A percentile compares a stretch with the other conserved stretches of the same genome.
phyloP scores from a whole-genome alignment of 1,284 basidiomycete genomes.

The Athelia psychrophila region DNA sequence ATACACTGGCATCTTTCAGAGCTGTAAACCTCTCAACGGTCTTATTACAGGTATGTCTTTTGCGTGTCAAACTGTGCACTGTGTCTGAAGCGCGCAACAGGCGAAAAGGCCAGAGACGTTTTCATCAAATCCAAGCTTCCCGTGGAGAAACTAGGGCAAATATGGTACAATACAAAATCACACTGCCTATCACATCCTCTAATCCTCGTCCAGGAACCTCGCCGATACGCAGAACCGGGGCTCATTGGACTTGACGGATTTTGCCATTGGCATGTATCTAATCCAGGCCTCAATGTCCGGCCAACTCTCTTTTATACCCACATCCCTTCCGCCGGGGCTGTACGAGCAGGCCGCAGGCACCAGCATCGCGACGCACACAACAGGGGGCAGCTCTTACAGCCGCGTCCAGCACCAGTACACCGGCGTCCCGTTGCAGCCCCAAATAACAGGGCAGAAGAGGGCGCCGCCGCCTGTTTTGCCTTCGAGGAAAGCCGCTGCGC shows the following conservation, averaged over 20 bases:
- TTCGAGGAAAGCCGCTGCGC: slow-evolving; percentile 9
- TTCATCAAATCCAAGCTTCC: slow-evolving; percentile 93
- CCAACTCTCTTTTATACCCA: slow-evolving; percentile 73
- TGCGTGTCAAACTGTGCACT: background rate
- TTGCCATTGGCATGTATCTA: slow-evolving; percentile 95
- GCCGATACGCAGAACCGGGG: slow-evolving; percentile 95
- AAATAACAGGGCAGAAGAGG: slow-evolving; percentile 33
- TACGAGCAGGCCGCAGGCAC: slow-evolving; percentile 81
- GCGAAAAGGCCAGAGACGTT: slow-evolving; percentile 89
- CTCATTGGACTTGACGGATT: slow-evolving; percentile 87
- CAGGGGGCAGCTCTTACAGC: slow-evolving; percentile 54
- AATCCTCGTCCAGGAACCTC: slow-evolving; percentile 64
- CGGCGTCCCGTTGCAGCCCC: slow-evolving; percentile 42
- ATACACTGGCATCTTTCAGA: slow-evolving; percentile 78
- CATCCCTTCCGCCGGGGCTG: slow-evolving; percentile 81
- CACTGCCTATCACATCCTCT: slow-evolving; percentile 1
- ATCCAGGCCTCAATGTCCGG: slow-evolving; percentile 92
- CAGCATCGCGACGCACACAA: slow-evolving; percentile 50
- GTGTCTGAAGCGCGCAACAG: slow-evolving; percentile 32
- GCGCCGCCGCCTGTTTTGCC: slow-evolving; percentile 29
- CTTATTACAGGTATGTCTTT: slow-evolving; percentile 60
- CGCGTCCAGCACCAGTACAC: slow-evolving; percentile 62
- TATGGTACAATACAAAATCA: slow-evolving; percentile 65
- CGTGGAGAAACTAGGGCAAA: slow-evolving; percentile 88
- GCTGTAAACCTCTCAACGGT: slow-evolving; percentile 72